These are phyloP conservation scores for Papiliotrema fonsecae DNA, from an alignment of 1,284 basidiomycete species.

Conservation along the genomic window DNA sequence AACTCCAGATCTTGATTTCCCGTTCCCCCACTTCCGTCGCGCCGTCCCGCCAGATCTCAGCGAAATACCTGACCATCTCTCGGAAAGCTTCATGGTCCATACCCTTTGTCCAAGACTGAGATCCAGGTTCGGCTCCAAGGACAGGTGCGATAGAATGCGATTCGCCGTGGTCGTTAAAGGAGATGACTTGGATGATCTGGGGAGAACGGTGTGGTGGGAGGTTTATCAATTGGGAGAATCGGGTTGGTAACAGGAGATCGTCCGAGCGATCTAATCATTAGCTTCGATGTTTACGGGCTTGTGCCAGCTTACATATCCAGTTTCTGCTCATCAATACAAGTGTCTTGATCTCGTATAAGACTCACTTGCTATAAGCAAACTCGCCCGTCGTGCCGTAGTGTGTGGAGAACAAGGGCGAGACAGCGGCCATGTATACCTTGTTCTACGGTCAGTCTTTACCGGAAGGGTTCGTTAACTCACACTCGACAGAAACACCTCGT, in stretches of 20 bases:
- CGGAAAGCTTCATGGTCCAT: slow-evolving; percentile 46
- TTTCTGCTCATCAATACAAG: slow-evolving; percentile 24
- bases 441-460: slow-evolving; percentile 11
- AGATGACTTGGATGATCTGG: slow-evolving; percentile 45
- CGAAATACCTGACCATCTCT: slow-evolving; percentile 38
- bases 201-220: slow-evolving; percentile 23
- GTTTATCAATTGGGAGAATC: slow-evolving; percentile 37
- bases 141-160: slow-evolving; percentile 45
- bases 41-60: slow-evolving; percentile 27
- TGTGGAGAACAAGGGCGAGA: slow-evolving; percentile 61
- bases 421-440: slow-evolving; percentile 58
- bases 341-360: not conserved
- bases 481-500: slow-evolving; percentile 30
- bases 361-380: slow-evolving; percentile 47
- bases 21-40: slow-evolving; percentile 6
- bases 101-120: slow-evolving; percentile 37
- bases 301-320: slow-evolving; percentile 38
- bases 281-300: too few species aligned
- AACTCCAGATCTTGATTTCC: slow-evolving; percentile 32
- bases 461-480: slow-evolving; percentile 13
- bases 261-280: slow-evolving; percentile 42
- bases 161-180: slow-evolving; percentile 49
- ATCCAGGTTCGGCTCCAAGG: slow-evolving; percentile 42
- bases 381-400: slow-evolving; percentile 46
- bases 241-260: slow-evolving; percentile 41